These are phyloP conservation scores for Cryphonectria nitschkei DNA, from an alignment of 2,329 filamentous ascomycete genomes.

Conservation along the genomic window DNA sequence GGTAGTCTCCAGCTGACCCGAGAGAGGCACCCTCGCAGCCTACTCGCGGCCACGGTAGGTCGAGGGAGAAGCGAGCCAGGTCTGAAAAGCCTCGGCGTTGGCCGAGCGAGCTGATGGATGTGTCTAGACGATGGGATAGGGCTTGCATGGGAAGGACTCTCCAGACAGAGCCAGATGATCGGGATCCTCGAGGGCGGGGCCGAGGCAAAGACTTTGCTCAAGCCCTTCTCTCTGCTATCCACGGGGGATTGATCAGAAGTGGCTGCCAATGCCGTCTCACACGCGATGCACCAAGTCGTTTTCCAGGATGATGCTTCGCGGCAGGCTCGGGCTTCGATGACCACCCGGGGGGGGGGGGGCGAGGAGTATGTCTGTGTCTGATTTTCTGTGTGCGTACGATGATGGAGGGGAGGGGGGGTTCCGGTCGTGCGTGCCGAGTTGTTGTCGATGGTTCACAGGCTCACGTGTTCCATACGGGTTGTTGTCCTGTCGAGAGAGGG, in stretches of 20 bases:
- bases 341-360: neutral
- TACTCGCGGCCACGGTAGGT: conserved; percentile 59
- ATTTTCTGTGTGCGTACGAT: neutral
- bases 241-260: conserved; percentile 30
- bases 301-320: neutral
- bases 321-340: conserved; percentile 8
- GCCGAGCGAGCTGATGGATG: conserved; percentile 54
- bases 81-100: conserved; percentile 62
- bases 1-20: conserved; percentile 63
- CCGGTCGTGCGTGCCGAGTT: conserved; percentile 6
- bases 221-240: conserved; percentile 4
- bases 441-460: neutral
- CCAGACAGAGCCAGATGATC: conserved; percentile 34
- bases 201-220: conserved; percentile 23
- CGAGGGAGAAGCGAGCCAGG: conserved; percentile 58
- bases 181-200: conserved; percentile 33
- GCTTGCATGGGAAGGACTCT: conserved; percentile 57
- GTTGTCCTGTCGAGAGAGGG: neutral
- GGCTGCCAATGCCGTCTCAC: conserved; percentile 9
- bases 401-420: neutral
- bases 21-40: conserved; percentile 58
- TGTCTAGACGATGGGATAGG: conserved; percentile 49
- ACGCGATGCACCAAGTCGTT: neutral
- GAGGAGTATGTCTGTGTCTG: neutral
- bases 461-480: neutral